Conservation (phyloP, 306 rosid genomes). For the Myrica gale region DNA sequence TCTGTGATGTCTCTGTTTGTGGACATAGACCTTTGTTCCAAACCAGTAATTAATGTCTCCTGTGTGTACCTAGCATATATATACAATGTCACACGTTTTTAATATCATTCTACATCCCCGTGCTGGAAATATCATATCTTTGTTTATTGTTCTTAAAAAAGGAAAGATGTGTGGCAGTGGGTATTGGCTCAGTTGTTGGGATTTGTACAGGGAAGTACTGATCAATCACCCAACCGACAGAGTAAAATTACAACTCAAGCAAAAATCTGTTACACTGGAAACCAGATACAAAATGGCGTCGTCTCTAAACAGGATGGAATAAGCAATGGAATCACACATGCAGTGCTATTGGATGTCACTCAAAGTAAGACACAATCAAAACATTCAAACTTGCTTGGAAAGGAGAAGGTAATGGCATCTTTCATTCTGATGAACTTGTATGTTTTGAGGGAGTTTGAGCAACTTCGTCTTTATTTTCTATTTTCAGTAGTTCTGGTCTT, state of each 20-base stretch:
- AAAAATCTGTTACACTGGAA: slow-evolving; percentile 49
- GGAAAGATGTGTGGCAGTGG: background rate
- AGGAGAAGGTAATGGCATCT: slow-evolving; percentile 58
- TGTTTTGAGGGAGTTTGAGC: slow-evolving; percentile 21
- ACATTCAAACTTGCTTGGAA: slow-evolving; percentile 48
- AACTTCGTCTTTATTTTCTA: background rate
- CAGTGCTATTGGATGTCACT: slow-evolving; percentile 40
- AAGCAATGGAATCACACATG: slow-evolving; percentile 57
- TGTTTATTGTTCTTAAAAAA: slow-evolving; percentile 7
- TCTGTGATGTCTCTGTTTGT: no score
- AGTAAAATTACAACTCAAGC: slow-evolving; percentile 49
- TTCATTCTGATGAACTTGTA: slow-evolving; percentile 13
- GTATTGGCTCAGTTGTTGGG: slow-evolving; percentile 20
- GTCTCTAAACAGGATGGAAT: slow-evolving; percentile 38
- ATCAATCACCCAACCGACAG: slow-evolving; percentile 60
- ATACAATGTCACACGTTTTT: background rate
- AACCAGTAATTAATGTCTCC: no score
- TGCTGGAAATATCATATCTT: slow-evolving; percentile 5
- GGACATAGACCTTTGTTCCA: no score
- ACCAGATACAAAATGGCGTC: slow-evolving; percentile 40
- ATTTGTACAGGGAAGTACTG: slow-evolving; percentile 60
- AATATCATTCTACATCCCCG: background rate
- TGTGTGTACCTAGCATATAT: no score
- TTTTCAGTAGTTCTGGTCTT: background rate
- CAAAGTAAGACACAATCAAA: slow-evolving; percentile 47